phyloP scores from a whole-genome alignment of 768 basidiomycete genomes.

The Dentipellis sp. region DNA sequence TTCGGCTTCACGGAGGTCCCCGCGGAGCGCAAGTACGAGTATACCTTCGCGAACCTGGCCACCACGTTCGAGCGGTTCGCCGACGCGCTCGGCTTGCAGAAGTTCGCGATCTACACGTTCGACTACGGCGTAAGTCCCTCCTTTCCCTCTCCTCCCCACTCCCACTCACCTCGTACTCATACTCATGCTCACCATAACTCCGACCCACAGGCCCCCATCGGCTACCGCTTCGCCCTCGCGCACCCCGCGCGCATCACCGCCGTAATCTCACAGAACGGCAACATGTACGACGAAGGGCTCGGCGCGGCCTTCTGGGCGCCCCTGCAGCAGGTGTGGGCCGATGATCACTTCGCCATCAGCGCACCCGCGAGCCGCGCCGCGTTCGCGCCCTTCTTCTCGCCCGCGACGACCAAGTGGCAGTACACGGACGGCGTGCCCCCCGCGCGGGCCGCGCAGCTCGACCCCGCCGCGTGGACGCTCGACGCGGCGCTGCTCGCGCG shows the following conservation, averaged over 20 bases:
- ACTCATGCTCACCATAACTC: neutral
- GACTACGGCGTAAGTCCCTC: constrained; percentile 36
- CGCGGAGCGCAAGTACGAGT: constrained; percentile 25
- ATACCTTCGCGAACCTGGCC: constrained; percentile 32
- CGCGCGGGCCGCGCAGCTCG: constrained; percentile 21
- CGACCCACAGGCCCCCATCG: constrained; percentile 15
- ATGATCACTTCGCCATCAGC: constrained; percentile 4
- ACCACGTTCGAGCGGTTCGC: constrained; percentile 33
- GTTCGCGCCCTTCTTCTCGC: constrained; percentile 16
- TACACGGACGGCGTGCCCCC: constrained; percentile 28
- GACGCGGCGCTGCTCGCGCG: constrained; percentile 33
- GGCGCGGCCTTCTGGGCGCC: constrained; percentile 30
- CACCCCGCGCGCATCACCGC: constrained; percentile 33
- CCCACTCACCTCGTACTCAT: neutral
- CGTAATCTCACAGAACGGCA: constrained; percentile 40
- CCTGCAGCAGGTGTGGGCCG: constrained; percentile 24
- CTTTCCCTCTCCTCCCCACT: neutral
- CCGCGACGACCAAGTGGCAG: constrained; percentile 28
- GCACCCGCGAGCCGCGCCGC: constrained; percentile 17
- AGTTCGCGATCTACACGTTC: constrained; percentile 38
- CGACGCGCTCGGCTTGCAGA: constrained; percentile 27
- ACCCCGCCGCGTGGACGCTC: constrained; percentile 32
- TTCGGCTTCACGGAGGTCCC: constrained; percentile 41
- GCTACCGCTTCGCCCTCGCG: constrained; percentile 25
- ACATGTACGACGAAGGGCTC: constrained; percentile 37